phyloP scores from a whole-genome alignment of 495 filamentous ascomycete species.

The Stereocaulon alpinum region DNA sequence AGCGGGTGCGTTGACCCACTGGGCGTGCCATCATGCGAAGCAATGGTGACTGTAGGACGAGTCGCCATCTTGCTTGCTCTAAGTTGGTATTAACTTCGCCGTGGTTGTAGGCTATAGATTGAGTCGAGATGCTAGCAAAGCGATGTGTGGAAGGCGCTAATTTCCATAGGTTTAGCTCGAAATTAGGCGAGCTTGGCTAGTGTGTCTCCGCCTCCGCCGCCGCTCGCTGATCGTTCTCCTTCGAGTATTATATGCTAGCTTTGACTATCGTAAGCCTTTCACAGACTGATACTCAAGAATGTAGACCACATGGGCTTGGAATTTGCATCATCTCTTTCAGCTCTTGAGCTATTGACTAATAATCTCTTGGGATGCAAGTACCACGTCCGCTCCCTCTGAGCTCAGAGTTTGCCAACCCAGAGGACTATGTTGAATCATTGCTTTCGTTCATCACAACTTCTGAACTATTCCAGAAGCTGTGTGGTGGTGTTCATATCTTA shows the following conservation, averaged over 20 bases:
- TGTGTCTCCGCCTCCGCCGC: neutral
- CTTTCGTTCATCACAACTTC: constrained; percentile 65
- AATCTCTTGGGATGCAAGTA: neutral
- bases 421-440: constrained; percentile 69
- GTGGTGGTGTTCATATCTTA: constrained; percentile 87
- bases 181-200: constrained; percentile 6
- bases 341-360: neutral
- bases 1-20: constrained; percentile 79
- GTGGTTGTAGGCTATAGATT: neutral
- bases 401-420: constrained; percentile 44
- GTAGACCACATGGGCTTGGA: too few species aligned
- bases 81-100: neutral
- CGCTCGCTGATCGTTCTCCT: neutral
- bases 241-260: neutral
- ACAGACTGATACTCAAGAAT: too few species aligned
- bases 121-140: neutral
- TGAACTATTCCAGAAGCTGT: constrained; percentile 73
- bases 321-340: neutral
- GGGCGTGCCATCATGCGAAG: constrained; percentile 83
- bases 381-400: constrained; percentile 42
- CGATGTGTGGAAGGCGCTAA: constrained; percentile 7
- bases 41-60: constrained; percentile 89
- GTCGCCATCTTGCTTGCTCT: constrained; percentile 64
- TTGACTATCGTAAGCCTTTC: neutral
- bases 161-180: neutral